Evolutionary conservation across 228 moss, liverwort and hornwort genomes (phyloP), one percentile per base, ranked within the genome.

Genomic region (Sphagnum magellanicum): DNA sequence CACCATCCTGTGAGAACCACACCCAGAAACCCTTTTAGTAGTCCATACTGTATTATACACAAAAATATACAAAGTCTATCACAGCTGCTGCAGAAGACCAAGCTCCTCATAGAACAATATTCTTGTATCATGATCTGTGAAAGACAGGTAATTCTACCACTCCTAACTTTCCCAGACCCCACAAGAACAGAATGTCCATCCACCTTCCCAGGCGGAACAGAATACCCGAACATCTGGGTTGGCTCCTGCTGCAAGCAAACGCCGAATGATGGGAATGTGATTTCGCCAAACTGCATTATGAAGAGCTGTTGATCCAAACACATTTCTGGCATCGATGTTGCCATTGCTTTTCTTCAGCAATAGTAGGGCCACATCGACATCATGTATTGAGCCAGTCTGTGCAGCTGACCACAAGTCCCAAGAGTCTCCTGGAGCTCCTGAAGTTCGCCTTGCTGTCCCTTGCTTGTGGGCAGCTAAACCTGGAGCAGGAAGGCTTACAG

Each of bases 211-310:
- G 32, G 32, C 3, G 3, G 32, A 32, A 32, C 32, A 32, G 32
- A 32, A 32, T 76, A 92, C 95, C 83, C 91, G 84, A 63, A 85
- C 76, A 72, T 98, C 82, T 10, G 97, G 90, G 84, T 98, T 90
- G 66, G 96, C 93, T 75, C 93, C 93, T 10, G 91, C 93, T 64
- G 90, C 91, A 76, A 98, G 81, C 53, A 98, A 77, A 46, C 87
- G 88, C 62, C 88, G 83, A 68, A 93, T 76, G 76, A 93, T 84
- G 12, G 93, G 97, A 71, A 98, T 81, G 67, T 93, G 90, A 76
- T 98, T 98, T 77, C 93, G 84, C 97, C 97, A 98, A 53, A 85
- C 91, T 66, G 93, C 93, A 69, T 91, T 84, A 52, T 98, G 97
- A 8, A 98, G 83, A 59, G 93, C 84, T 66, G 88, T 90, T 12